Evolutionary conservation across 2,329 filamentous ascomycete species (phyloP).

Genomic region (Paraphoma chrysanthemicola): DNA sequence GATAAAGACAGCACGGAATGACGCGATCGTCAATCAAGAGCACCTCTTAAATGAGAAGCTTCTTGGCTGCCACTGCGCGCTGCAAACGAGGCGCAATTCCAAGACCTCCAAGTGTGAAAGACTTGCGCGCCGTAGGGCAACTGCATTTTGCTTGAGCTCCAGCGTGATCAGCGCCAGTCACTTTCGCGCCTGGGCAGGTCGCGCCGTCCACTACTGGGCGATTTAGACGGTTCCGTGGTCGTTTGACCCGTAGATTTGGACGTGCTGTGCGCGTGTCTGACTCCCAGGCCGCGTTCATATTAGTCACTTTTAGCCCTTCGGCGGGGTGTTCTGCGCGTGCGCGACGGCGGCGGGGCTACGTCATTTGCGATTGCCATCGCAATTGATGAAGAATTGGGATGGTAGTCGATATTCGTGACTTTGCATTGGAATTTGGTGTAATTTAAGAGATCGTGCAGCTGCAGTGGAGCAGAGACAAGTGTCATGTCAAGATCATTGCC

Average conservation of each 20-base stretch:
- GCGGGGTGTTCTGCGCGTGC: slow-evolving; percentile 20
- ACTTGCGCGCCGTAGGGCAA: slow-evolving; percentile 14
- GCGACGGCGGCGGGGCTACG: slow-evolving; percentile 7
- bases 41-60: slow-evolving; percentile 15
- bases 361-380: slow-evolving; percentile 5
- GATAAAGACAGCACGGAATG: slow-evolving; percentile 19
- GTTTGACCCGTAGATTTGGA: slow-evolving; percentile 12
- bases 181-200: slow-evolving; percentile 32
- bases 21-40: slow-evolving; percentile 17
- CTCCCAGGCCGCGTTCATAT: slow-evolving; percentile 28
- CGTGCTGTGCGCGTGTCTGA: slow-evolving; percentile 25
- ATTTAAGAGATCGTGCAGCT: background rate
- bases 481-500: background rate
- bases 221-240: slow-evolving; percentile 11
- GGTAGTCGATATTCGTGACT: background rate
- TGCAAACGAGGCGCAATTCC: slow-evolving; percentile 18
- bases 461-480: slow-evolving; percentile 5
- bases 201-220: slow-evolving; percentile 21
- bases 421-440: background rate
- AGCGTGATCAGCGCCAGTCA: slow-evolving; percentile 30
- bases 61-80: slow-evolving; percentile 21
- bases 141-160: slow-evolving; percentile 26
- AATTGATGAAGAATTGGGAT: background rate
- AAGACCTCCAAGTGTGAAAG: slow-evolving; percentile 13
- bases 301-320: slow-evolving; percentile 30